These are phyloP conservation scores for Phoma herbarum DNA, from an alignment of 2,329 filamentous ascomycete genomes.

Conservation along the genomic window DNA sequence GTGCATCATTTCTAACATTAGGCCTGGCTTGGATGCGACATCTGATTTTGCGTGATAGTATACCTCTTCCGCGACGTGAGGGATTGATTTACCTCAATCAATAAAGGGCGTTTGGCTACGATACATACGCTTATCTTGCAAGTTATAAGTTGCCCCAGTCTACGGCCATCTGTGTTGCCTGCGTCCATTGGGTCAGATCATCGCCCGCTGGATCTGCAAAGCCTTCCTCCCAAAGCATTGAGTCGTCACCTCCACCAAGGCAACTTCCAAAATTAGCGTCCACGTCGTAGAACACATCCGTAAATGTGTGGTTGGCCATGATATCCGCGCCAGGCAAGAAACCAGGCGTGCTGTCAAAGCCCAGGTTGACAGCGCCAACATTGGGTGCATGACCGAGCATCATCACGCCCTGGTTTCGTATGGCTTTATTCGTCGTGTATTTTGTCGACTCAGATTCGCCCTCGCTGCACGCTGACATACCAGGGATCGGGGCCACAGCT, in stretches of 20 bases:
- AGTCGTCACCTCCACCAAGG: conserved; percentile 3
- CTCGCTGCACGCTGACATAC: neutral
- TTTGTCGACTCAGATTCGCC: neutral
- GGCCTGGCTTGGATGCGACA: too few relatives aligned
- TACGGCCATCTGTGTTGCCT: conserved; percentile 8
- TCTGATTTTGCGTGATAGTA: too few relatives aligned
- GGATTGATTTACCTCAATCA: neutral
- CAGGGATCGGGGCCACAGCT: neutral
- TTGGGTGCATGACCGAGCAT: conserved; percentile 9
- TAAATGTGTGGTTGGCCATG: neutral
- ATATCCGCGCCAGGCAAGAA: neutral
- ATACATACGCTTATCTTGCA: neutral
- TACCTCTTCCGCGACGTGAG: too few relatives aligned
- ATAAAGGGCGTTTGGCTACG: neutral
- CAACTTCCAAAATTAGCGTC: conserved; percentile 5
- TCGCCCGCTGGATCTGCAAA: conserved; percentile 11
- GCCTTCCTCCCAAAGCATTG: conserved; percentile 8
- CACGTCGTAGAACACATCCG: conserved; percentile 1
- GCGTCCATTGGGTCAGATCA: conserved; percentile 12
- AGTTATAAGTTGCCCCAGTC: conserved; percentile 1
- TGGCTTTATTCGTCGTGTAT: neutral
- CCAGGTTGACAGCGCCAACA: conserved; percentile 1
- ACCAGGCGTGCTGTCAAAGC: conserved; percentile 2
- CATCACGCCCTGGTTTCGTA: conserved; percentile 1
- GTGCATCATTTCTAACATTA: too few relatives aligned